A percentile compares a stretch with the other conserved stretches of the same genome.
These are phyloP conservation scores for Ophiocordyceps australis DNA, from an alignment of 2,329 filamentous ascomycete genomes.

Conservation along the genomic window DNA sequence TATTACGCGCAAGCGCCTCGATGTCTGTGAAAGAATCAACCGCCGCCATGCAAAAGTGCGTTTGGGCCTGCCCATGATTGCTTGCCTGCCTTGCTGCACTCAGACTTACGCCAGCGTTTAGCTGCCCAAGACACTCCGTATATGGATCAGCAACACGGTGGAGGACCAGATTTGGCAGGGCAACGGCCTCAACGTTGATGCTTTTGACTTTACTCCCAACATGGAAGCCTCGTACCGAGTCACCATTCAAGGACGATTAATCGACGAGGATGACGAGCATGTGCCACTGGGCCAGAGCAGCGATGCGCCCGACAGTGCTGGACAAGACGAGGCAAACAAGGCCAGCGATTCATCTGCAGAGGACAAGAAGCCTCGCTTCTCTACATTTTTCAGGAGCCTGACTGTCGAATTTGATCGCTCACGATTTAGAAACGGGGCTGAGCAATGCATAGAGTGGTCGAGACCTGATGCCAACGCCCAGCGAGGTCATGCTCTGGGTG, in stretches of 20 bases:
- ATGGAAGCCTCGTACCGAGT: slow-evolving; percentile 70
- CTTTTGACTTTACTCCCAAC: slow-evolving; percentile 66
- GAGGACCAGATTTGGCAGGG: slow-evolving; percentile 91
- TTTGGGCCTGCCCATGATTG: too few species aligned
- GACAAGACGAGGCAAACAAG: slow-evolving; percentile 4
- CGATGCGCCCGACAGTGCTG: too few species aligned
- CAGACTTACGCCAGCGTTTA: slow-evolving; percentile 17
- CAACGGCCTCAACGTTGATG: slow-evolving; percentile 47
- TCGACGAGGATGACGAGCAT: slow-evolving; percentile 51
- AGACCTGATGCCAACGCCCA: slow-evolving; percentile 45
- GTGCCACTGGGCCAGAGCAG: too few species aligned
- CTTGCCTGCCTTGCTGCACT: too few species aligned
- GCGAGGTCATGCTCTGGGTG: too few species aligned
- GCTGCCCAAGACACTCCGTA: slow-evolving; percentile 67
- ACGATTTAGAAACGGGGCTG: slow-evolving; percentile 32
- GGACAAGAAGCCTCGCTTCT: slow-evolving; percentile 36
- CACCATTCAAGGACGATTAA: slow-evolving; percentile 74
- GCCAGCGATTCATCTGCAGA: slow-evolving; percentile 14
- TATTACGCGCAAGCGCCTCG: slow-evolving; percentile 85
- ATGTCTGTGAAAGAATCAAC: slow-evolving; percentile 30
- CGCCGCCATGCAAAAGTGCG: slow-evolving; percentile 48
- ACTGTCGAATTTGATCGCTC: slow-evolving; percentile 54
- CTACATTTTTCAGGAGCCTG: slow-evolving; percentile 69
- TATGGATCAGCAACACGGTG: slow-evolving; percentile 90
- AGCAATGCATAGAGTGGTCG: slow-evolving; percentile 65